Evolutionary conservation across 768 basidiomycete genomes (phyloP), one percentile per base, ranked within the genome.

Genomic region (Boletus edulis): DNA sequence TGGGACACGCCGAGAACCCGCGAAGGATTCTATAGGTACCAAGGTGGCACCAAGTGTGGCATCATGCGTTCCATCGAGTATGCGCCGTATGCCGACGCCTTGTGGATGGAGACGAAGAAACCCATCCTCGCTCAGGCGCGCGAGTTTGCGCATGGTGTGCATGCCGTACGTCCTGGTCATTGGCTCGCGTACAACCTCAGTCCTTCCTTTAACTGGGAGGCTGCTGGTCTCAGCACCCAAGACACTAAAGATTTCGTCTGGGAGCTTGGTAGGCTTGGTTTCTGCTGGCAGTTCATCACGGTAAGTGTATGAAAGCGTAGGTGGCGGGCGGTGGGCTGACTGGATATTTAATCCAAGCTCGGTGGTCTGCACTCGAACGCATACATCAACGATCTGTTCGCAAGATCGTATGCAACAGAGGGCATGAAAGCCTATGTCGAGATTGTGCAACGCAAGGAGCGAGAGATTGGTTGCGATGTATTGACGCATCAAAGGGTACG

Each of bases 381-480:
- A 31, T 96, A 94, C 72, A 98, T 98, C 69, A 92, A 87, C 62
- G 94, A 98, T 69, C 74, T 89, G 22, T 98, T 99, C 71, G 96
- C 97, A 4, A 72, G 83, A 62, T 81, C 88, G 49, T 98, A 85
- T 69, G 88, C 93, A 37, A 87, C 86, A 72, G 95, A 96, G 58
- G 97, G 96, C 40, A 99, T 99, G 97, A 94, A 98, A 72, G 97
- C 97, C 2, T 99, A 98, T 68, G 95, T 98, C 58, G 92, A 95
- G 74, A 76, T 98, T 54, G 78, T 99, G 51, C 97, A 99, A 72
- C 79, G 91, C 29, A 88, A 83, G 70, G 97, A 99, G 69, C 83
- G 94, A 47, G 94, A 98, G 62, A 81, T 97, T 49, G 94, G 88
- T 46, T 94, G 91, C 57, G 97, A 99, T 67, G 96, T 98, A 24